Evolutionary conservation across 2,329 filamentous ascomycete genomes (phyloP), one percentile per base, ranked within the genome.

Genomic region (Penicillium expansum): DNA sequence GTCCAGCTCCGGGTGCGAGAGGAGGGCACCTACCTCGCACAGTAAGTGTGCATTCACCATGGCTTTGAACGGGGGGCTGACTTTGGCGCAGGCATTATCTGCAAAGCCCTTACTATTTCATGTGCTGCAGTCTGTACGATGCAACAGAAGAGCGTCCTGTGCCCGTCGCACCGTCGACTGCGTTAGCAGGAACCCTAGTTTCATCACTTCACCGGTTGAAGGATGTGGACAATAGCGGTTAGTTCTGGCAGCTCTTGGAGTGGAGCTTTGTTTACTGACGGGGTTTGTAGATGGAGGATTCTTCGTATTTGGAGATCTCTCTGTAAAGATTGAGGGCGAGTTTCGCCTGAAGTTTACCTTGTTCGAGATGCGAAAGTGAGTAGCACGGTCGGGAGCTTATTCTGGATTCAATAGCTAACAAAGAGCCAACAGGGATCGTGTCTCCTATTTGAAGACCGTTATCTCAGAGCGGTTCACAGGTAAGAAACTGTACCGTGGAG

Each of bases 241-340:
- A 67, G 71, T 70, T 27, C 41, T 39, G 38, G 35, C 30, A 27
- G 8, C 20, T 37, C 32, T 38, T 5, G 8, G 18, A 5, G 16
- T 16, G 10, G 16, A 22, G n/a, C 41, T 30, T 27, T 18, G 24
- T 44, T 38, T 5, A 38, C 50, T 61, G 38, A 55, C 37, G 3
- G 1, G 5, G 13, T 60, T 49, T 58, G n/a, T 58, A 77, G 90
- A 94, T 73, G 89, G 89, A 11, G 91, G 87, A 0, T 95, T 92
- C 76, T 96, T 96, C 68, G 87, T 96, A n/a, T 96, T 95, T 73
- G 89, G 89, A 5, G 91, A 96, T 72, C 79, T 96, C 22, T 94
- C 90, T 0, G 86, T 93, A 58, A 88, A 88, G 69, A 79, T 86
- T 24, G 84, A 89, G 66, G 92, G 92, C 30, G 80, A 79, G 20